Evolutionary conservation across 768 basidiomycete species (phyloP), one percentile per base, ranked within the genome.

Genomic region (Pulveroboletus sp.): DNA sequence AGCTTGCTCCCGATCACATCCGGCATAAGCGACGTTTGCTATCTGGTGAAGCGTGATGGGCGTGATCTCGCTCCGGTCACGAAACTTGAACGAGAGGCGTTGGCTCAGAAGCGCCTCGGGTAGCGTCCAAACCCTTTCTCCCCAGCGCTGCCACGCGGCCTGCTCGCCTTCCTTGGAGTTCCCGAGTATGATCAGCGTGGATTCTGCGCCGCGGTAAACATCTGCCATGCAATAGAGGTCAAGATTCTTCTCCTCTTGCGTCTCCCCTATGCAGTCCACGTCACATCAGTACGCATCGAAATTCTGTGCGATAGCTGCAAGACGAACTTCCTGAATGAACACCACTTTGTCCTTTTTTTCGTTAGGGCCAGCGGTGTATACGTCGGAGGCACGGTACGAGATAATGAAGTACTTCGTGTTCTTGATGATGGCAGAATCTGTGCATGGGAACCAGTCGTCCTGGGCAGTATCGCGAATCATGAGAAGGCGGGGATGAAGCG

Each of bases 211-310:
- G 14, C 39, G 39, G 21, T 26, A 39, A 8, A 39, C 24, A 5
- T 39, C 39, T 26, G 39, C 21, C 39, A 39, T 39, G 21, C 39
- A 39, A 5, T 39, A 39, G 39, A 39, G 8, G 8, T 24, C 39
- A 3, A 14, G 39, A 15, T 39, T 39, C 24, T 39, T 39, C 12
- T 39, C 39, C 8, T 39, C 39, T 15, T 0, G 21, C 24, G 39
- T 39, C 12, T 39, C 35, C 15, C 55, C 55, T 30, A 57, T 8
- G 26, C 58, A 60, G 27, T 60, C 59, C 43, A 57, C 11, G 35
- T 60, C 59, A 21, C 51, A 44, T 59, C 59, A 60, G 39, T 60
- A 60, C 5, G 59, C 59, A 5, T 51, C 2, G 24, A 46, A 44
- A 17, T 37, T 47, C 18, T 11, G 14, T n/a, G 6, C 36, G 38